Evolutionary conservation across 2,329 filamentous ascomycete genomes (phyloP).

Genomic region (Metarhizium robertsii): DNA sequence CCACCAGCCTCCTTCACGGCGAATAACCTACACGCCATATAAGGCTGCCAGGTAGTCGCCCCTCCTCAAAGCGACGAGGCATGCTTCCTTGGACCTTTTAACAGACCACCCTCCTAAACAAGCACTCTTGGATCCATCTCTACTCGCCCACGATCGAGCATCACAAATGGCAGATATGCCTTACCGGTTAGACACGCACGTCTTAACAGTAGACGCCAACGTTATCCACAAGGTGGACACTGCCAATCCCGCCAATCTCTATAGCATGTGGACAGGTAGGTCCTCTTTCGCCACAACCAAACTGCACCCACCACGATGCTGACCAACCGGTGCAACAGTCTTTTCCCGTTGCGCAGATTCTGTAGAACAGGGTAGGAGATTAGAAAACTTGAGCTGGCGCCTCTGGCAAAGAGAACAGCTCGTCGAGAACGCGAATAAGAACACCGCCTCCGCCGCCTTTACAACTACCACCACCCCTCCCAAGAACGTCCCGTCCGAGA

Average conservation of each 20-base stretch:
- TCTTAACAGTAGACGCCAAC: constrained; percentile 83
- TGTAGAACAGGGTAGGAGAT: constrained; percentile 80
- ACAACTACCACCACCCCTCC: constrained; percentile 34
- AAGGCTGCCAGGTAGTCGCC: background rate
- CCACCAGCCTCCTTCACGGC: background rate
- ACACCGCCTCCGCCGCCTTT: constrained; percentile 29
- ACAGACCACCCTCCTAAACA: no score
- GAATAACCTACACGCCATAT: background rate
- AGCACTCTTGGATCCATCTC: constrained; percentile 6
- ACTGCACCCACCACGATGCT: constrained; percentile 15
- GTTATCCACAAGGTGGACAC: constrained; percentile 95
- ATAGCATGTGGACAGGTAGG: constrained; percentile 95
- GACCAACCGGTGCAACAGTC: constrained; percentile 42
- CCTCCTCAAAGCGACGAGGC: background rate
- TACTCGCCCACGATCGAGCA: constrained; percentile 29
- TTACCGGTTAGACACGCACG: constrained; percentile 70
- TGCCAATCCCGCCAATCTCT: constrained; percentile 81
- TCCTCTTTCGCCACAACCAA: constrained; percentile 11
- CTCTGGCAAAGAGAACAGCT: constrained; percentile 76
- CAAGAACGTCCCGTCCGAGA: constrained; percentile 36
- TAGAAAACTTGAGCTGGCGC: constrained; percentile 95
- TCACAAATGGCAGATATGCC: constrained; percentile 54
- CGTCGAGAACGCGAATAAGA: constrained; percentile 65
- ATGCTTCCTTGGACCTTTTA: background rate
- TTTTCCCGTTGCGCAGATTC: constrained; percentile 93